Evolutionary conservation across 75 land plant species (phyloP).

Genomic region (Sequoiadendron giganteum): DNA sequence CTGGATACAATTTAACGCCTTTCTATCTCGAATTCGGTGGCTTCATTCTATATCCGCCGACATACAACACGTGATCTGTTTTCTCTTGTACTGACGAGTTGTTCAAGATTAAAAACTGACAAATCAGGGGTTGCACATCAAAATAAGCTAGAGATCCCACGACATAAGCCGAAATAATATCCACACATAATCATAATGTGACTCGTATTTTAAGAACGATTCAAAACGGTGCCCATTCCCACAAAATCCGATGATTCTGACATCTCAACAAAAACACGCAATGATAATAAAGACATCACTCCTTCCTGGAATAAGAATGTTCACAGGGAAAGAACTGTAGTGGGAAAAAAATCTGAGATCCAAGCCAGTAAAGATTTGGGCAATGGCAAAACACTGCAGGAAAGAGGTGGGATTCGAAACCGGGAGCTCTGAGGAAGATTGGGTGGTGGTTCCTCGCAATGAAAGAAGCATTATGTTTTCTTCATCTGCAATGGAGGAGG

Average conservation of each 20-base stretch:
- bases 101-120: too few species aligned
- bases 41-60: too few species aligned
- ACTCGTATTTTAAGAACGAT: background rate
- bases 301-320: background rate
- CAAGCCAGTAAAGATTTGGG: background rate
- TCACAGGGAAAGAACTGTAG: background rate
- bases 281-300: background rate
- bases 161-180: too few species aligned
- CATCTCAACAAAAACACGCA: background rate
- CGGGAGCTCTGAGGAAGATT: background rate
- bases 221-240: background rate
- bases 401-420: slow-evolving; percentile 11
- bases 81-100: too few species aligned
- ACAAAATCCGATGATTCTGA: background rate
- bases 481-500: background rate
- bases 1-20: too few species aligned
- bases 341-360: background rate
- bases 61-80: too few species aligned
- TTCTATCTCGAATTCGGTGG: too few species aligned
- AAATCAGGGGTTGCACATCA: too few species aligned
- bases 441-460: slow-evolving; percentile 9
- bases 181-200: background rate
- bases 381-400: background rate
- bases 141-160: too few species aligned
- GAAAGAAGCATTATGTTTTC: background rate